A percentile compares a stretch with the other conserved stretches of the same genome.
Conservation (phyloP, 805 yeast genomes). For the Metschnikowia sp. region DNA sequence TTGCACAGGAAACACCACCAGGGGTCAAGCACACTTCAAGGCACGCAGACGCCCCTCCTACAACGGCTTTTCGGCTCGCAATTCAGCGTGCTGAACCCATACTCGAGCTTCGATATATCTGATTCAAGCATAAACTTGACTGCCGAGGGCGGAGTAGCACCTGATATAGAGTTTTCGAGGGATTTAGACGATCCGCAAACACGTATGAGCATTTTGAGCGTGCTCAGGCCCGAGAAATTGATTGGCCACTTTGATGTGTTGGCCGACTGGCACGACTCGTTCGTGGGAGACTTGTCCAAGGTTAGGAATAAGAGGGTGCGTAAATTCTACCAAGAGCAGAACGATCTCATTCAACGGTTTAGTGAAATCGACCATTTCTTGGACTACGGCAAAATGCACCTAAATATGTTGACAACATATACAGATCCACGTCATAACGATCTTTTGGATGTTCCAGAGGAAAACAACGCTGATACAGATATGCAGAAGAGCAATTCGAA, state of each 20-base stretch:
- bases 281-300: constrained; percentile 15
- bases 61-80: constrained; percentile 28
- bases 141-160: constrained; percentile 1
- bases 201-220: constrained; percentile 22
- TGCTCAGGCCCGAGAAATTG: constrained; percentile 31
- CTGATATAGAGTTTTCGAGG: constrained; percentile 5
- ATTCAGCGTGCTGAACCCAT: constrained; percentile 31
- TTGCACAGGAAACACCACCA: constrained; percentile 6
- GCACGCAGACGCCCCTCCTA: constrained; percentile 21
- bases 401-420: constrained; percentile 60
- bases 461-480: constrained; percentile 7
- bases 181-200: constrained; percentile 24
- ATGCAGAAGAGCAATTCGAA: constrained; percentile 20
- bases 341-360: constrained; percentile 54
- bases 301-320: constrained; percentile 28
- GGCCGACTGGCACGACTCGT: constrained; percentile 30
- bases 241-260: constrained; percentile 31
- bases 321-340: constrained; percentile 55
- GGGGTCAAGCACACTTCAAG: not conserved
- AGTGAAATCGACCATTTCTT: constrained; percentile 59
- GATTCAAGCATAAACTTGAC: constrained; percentile 8
- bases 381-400: constrained; percentile 65
- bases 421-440: constrained; percentile 20
- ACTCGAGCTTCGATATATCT: constrained; percentile 13
- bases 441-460: constrained; percentile 17